These are phyloP conservation scores for Cadophora sp. DNA, from an alignment of 2,329 filamentous ascomycete genomes.

Conservation along the genomic window DNA sequence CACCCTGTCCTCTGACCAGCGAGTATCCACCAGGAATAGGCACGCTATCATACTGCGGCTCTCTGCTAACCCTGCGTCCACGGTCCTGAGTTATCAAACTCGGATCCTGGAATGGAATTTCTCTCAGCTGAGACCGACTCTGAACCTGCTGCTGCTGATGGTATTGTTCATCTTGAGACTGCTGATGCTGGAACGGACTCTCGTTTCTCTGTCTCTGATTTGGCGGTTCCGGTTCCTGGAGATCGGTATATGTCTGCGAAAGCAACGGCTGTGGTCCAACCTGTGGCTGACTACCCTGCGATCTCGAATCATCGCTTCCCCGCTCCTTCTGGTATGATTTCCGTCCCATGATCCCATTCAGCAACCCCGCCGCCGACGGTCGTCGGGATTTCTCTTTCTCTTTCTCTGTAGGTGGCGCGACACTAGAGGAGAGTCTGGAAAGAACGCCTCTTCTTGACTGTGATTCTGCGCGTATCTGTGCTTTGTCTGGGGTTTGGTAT, in stretches of 20 bases:
- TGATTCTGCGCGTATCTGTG: slow-evolving; percentile 23
- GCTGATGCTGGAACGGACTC: background rate
- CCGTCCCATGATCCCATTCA: slow-evolving; percentile 39
- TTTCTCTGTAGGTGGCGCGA: slow-evolving; percentile 23
- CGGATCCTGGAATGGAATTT: slow-evolving; percentile 23
- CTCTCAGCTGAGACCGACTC: slow-evolving; percentile 14
- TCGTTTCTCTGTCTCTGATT: background rate
- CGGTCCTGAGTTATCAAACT: slow-evolving; percentile 28
- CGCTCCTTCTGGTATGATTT: slow-evolving; percentile 33
- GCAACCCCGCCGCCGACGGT: slow-evolving; percentile 38
- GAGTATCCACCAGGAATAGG: slow-evolving; percentile 45
- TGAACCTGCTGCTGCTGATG: slow-evolving; percentile 20
- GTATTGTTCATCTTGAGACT: slow-evolving; percentile 12
- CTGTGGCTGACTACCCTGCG: slow-evolving; percentile 30
- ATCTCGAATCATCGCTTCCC: slow-evolving; percentile 35
- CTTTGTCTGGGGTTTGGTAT: slow-evolving; percentile 12
- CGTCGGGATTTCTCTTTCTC: slow-evolving; percentile 31
- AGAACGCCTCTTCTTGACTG: slow-evolving; percentile 27
- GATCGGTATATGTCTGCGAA: slow-evolving; percentile 39
- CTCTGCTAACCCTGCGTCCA: slow-evolving; percentile 33
- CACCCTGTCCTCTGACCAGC: slow-evolving; percentile 42
- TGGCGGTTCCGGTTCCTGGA: slow-evolving; percentile 32
- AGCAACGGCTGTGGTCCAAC: slow-evolving; percentile 21
- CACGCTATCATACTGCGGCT: slow-evolving; percentile 43
- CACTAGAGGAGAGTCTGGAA: slow-evolving; percentile 20